These are phyloP conservation scores for Elymus sibiricus DNA, from an alignment of 176 grass and related monocot species.

Conservation along the genomic window DNA sequence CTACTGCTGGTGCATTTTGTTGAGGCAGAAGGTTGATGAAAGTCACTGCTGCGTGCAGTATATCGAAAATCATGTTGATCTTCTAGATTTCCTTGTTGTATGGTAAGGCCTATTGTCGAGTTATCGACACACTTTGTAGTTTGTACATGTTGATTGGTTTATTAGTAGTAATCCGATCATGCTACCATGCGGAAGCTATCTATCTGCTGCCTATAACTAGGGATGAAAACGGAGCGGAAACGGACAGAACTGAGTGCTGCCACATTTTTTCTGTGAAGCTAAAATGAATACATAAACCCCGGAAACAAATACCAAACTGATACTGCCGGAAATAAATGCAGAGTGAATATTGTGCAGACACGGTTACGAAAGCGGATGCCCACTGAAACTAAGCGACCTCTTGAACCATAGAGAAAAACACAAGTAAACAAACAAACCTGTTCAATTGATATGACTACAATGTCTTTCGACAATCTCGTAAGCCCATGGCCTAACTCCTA, in stretches of 20 bases:
- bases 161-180: background rate
- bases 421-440: background rate
- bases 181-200: background rate
- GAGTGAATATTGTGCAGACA: too few relatives aligned
- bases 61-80: slow-evolving; percentile 86
- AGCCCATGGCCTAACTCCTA: background rate
- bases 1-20: slow-evolving; percentile 88
- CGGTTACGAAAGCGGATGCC: background rate
- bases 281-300: background rate
- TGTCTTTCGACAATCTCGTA: background rate
- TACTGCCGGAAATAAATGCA: background rate
- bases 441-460: background rate
- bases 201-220: slow-evolving; percentile 2
- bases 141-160: background rate
- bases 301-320: background rate
- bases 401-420: background rate
- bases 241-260: background rate
- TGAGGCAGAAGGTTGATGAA: slow-evolving; percentile 83
- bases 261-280: background rate
- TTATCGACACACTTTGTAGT: background rate
- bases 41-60: slow-evolving; percentile 75
- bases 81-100: slow-evolving; percentile 96
- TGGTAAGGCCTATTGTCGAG: slow-evolving; percentile 60
- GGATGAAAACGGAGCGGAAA: background rate
- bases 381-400: background rate